phyloP scores from a whole-genome alignment of 106 monocot species.

The Hemerocallis citrina region DNA sequence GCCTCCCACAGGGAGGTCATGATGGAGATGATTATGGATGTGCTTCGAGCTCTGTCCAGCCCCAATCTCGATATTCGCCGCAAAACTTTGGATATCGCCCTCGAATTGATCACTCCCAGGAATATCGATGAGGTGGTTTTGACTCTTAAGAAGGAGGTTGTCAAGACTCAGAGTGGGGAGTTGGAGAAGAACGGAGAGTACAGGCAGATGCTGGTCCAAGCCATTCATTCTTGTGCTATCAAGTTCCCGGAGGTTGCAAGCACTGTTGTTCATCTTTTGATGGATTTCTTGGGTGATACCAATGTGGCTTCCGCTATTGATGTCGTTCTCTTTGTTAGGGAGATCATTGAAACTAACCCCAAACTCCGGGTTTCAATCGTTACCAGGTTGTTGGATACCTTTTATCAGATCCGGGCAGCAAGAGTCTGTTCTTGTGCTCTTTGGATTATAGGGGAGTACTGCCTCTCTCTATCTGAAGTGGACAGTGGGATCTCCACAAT shows the following conservation, averaged over 20 bases:
- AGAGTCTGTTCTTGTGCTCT: slow-evolving; percentile 79
- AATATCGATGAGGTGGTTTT: slow-evolving; percentile 92
- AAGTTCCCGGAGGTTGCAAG: slow-evolving; percentile 95
- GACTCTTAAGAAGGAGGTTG: slow-evolving; percentile 86
- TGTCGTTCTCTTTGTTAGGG: slow-evolving; percentile 80
- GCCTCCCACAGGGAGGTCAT: slow-evolving; percentile 65
- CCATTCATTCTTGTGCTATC: slow-evolving; percentile 84
- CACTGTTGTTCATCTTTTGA: slow-evolving; percentile 78
- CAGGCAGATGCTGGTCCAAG: slow-evolving; percentile 89
- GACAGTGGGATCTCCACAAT: slow-evolving; percentile 70
- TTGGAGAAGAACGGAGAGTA: slow-evolving; percentile 87
- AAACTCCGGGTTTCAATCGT: slow-evolving; percentile 89
- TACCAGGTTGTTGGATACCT: slow-evolving; percentile 70
- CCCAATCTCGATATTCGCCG: slow-evolving; percentile 82
- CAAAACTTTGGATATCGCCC: slow-evolving; percentile 71
- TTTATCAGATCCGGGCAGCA: slow-evolving; percentile 84
- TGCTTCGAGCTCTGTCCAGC: slow-evolving; percentile 71
- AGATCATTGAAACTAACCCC: slow-evolving; percentile 89
- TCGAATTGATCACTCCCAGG: slow-evolving; percentile 72
- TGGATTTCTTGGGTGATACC: slow-evolving; percentile 88
- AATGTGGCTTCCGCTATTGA: slow-evolving; percentile 88
- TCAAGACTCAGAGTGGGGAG: slow-evolving; percentile 90
- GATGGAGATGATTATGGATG: slow-evolving; percentile 86
- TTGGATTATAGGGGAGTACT: slow-evolving; percentile 92
- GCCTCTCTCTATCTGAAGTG: slow-evolving; percentile 79